Conservation (phyloP, 2,329 filamentous ascomycete genomes). For the Cyclaneusma minus region DNA sequence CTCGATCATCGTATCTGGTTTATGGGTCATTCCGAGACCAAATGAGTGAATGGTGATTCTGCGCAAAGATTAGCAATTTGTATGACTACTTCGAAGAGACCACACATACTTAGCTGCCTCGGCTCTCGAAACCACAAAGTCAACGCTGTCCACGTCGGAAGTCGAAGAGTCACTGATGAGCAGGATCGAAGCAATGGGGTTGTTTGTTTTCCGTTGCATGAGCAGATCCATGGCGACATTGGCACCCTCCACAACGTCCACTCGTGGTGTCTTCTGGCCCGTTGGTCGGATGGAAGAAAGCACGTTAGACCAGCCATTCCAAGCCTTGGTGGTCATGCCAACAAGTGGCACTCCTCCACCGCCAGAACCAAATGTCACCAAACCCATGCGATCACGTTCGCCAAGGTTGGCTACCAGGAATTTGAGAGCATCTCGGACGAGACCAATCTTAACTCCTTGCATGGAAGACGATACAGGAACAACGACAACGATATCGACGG, state of each 20-base stretch:
- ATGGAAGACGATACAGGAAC: slow-evolving; percentile 96
- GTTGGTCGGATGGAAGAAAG: slow-evolving; percentile 80
- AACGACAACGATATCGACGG: slow-evolving; percentile 88
- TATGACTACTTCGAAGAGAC: not conserved
- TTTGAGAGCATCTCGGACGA: slow-evolving; percentile 78
- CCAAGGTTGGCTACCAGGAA: slow-evolving; percentile 86
- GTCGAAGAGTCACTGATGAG: slow-evolving; percentile 96
- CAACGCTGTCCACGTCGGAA: slow-evolving; percentile 84
- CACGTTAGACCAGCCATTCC: slow-evolving; percentile 81
- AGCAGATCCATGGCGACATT: slow-evolving; percentile 97
- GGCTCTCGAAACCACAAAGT: slow-evolving; percentile 91
- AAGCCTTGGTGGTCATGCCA: slow-evolving; percentile 94
- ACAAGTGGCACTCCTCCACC: slow-evolving; percentile 86
- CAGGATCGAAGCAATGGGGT: slow-evolving; percentile 87
- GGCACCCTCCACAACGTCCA: slow-evolving; percentile 91
- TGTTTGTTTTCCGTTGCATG: slow-evolving; percentile 94
- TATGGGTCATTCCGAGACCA: slow-evolving; percentile 89
- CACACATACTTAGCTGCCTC: slow-evolving; percentile 80
- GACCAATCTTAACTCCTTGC: slow-evolving; percentile 97
- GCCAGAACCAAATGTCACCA: slow-evolving; percentile 93
- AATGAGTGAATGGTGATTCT: slow-evolving; percentile 94
- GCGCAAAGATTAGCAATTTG: slow-evolving; percentile 12
- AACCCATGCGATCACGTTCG: slow-evolving; percentile 86
- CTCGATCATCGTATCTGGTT: slow-evolving; percentile 98
- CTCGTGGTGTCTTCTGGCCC: slow-evolving; percentile 89